Percentiles rank a stretch among this genome's conserved stretches.
Conservation (phyloP, 129 eudicot species). For the Helianthus annuus region HanXRQr2.0-SUNRISE NC_035434.2:91581961-91582460, state of each 20-base stretch:
- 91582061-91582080: slow-evolving; percentile 32
- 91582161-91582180: slow-evolving; percentile 9
- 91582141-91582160: slow-evolving; percentile 32
- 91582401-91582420: too few relatives aligned
- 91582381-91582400: too few relatives aligned
- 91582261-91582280: too few relatives aligned
- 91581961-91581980: slow-evolving; percentile 47
- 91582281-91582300: too few relatives aligned
- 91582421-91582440: too few relatives aligned
- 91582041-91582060: slow-evolving; percentile 44
- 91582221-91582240: background rate
- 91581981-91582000: slow-evolving; percentile 40
- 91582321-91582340: too few relatives aligned
- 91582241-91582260: too few relatives aligned
- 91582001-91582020: slow-evolving; percentile 25
- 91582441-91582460: too few relatives aligned
- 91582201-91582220: background rate
- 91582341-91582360: too few relatives aligned
- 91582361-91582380: too few relatives aligned
- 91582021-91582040: slow-evolving; percentile 30
- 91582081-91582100: slow-evolving; percentile 28
- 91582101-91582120: slow-evolving; percentile 37
- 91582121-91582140: too few relatives aligned
- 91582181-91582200: background rate
- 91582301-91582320: too few relatives aligned